Percentiles rank a stretch among this genome's conserved stretches.
These are phyloP conservation scores for Penicillium capsulatum DNA, from an alignment of 2,329 filamentous ascomycete species.

Conservation along the genomic window DNA sequence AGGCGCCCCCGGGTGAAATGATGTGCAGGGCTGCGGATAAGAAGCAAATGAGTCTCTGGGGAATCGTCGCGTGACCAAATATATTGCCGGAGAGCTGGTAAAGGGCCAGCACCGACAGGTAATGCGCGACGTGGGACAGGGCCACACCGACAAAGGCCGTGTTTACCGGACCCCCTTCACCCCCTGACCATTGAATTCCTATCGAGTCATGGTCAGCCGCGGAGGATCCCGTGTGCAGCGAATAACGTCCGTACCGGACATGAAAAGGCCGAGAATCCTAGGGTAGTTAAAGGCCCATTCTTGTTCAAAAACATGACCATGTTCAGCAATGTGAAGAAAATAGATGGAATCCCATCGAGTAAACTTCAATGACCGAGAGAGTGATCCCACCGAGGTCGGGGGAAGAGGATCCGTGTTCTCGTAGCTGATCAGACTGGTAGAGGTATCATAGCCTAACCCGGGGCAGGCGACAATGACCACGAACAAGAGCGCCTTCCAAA, in stretches of 20 bases:
- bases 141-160: slow-evolving; percentile 55
- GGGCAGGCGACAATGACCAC: slow-evolving; percentile 49
- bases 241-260: slow-evolving; percentile 26
- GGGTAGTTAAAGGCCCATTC: slow-evolving; percentile 64
- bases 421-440: slow-evolving; percentile 49
- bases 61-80: slow-evolving; percentile 39
- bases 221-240: too few species aligned
- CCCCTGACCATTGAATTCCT: slow-evolving; percentile 25
- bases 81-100: slow-evolving; percentile 61
- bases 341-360: slow-evolving; percentile 62
- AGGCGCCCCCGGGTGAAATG: slow-evolving; percentile 80
- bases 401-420: slow-evolving; percentile 8
- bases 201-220: neutral
- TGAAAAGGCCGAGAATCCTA: slow-evolving; percentile 39
- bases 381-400: slow-evolving; percentile 9
- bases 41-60: slow-evolving; percentile 45
- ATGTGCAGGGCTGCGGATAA: slow-evolving; percentile 71
- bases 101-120: slow-evolving; percentile 68
- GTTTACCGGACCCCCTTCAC: slow-evolving; percentile 18
- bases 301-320: slow-evolving; percentile 58
- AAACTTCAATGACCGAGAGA: slow-evolving; percentile 42
- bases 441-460: slow-evolving; percentile 61
- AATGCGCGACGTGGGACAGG: slow-evolving; percentile 70
- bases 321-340: slow-evolving; percentile 51
- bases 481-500: slow-evolving; percentile 56